Evolutionary conservation across 768 basidiomycete genomes (phyloP), one percentile per base, ranked within the genome.

Genomic region (Kwoniella newhampshirensis): DNA sequence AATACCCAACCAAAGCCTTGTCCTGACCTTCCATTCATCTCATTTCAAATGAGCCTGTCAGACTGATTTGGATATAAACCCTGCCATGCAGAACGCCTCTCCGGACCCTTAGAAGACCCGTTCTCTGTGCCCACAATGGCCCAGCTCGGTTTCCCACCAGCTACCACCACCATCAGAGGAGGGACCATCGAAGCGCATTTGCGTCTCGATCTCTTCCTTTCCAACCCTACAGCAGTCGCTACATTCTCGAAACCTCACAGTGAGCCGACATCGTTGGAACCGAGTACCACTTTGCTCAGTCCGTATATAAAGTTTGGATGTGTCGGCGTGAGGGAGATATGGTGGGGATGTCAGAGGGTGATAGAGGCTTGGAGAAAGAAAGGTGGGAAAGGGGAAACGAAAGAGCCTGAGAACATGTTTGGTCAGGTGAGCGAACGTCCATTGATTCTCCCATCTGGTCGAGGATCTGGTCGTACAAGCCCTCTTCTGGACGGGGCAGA

Each of bases 261-360:
- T 3, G 63, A 68, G 4, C 77, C 78, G 2, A 77, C 76, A 5
- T 68, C 66, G 3, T 59, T 75, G 28, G 75, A 78, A 64, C 74
- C 76, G 0, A 59, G 52, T 27, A 73, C 75, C 13, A 77, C 77
- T 3, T 48, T 74, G 8, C 54, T 77, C 5, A 62, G 58, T 36
- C 75, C 73, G 1, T 74, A 75, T 57, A 49, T 74, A 52, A 79
- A 78, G 52, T 79, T 79, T 46, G 78, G 78, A 18, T 75, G 75
- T 53, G 52, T 79, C 11, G 73, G 74, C 26, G 63, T 77, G 1
- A 51, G 78, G 9, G 72, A 71, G 52, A 65, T 78, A 28, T 78
- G 74, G 66, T 77, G 76, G 76, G 64, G 67, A 1, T 66, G 68
- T 25, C 67, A 74, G 36, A 57, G 64, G 7, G 67, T 73, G 12